These are phyloP conservation scores for Malus domestica DNA, from an alignment of 306 rosid genomes.

Conservation along the genomic window ASM211411v1 NC_041797.1:1021001-1021500, in stretches of 20 bases:
- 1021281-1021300: neutral
- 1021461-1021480: too few species aligned
- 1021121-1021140: conserved; percentile 62
- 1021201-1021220: conserved; percentile 51
- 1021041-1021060: conserved; percentile 85
- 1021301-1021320: neutral
- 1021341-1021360: too few species aligned
- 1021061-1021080: conserved; percentile 91
- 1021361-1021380: too few species aligned
- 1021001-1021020: conserved; percentile 74
- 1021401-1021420: too few species aligned
- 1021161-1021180: conserved; percentile 33
- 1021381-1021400: too few species aligned
- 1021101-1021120: conserved; percentile 97
- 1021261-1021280: neutral
- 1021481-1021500: too few species aligned
- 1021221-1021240: conserved; percentile 89
- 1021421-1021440: too few species aligned
- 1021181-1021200: conserved; percentile 46
- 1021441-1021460: too few species aligned
- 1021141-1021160: conserved; percentile 58
- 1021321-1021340: too few species aligned
- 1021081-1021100: conserved; percentile 89
- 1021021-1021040: conserved; percentile 93
- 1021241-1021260: conserved; percentile 42